Conservation (phyloP, 371 early-diverging fungal species). For the Mortierella polycephala region DNA sequence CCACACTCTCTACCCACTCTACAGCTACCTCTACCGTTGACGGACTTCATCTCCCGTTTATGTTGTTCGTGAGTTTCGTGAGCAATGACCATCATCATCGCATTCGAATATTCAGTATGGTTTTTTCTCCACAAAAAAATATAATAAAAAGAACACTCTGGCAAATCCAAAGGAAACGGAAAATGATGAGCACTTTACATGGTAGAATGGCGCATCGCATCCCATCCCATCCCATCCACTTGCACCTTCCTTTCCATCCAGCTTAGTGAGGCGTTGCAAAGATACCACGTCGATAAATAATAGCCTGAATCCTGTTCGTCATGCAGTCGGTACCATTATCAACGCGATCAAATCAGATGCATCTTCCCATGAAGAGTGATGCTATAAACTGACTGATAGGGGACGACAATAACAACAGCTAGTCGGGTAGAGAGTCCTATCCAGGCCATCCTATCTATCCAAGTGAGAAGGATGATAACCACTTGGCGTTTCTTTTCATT, state of each 20-base stretch:
- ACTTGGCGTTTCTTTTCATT: not conserved
- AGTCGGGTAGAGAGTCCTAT: too few species aligned
- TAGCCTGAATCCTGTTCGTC: too few species aligned
- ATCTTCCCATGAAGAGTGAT: too few species aligned
- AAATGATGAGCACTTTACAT: slow-evolving; percentile 6
- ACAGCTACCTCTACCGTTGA: too few species aligned
- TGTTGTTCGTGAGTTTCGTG: slow-evolving; percentile 8
- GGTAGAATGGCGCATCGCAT: slow-evolving; percentile 10
- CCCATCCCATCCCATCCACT: not conserved
- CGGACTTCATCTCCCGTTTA: not conserved
- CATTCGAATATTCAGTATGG: not conserved
- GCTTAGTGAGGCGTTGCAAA: not conserved
- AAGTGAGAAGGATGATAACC: not conserved
- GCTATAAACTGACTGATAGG: too few species aligned
- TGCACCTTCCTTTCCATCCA: not conserved
- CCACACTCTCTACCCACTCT: too few species aligned
- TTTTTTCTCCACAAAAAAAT: slow-evolving; percentile 25
- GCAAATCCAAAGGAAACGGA: not conserved
- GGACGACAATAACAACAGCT: too few species aligned
- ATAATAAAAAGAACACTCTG: not conserved
- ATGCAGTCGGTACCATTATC: not conserved
- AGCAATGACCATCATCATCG: slow-evolving; percentile 21
- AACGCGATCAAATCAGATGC: too few species aligned
- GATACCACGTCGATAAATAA: too few species aligned
- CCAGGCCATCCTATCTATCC: not conserved